A percentile compares a stretch with the other conserved stretches of the same genome.
phyloP scores from a whole-genome alignment of 306 rosid species.

The Glycyrrhiza uralensis region DNA sequence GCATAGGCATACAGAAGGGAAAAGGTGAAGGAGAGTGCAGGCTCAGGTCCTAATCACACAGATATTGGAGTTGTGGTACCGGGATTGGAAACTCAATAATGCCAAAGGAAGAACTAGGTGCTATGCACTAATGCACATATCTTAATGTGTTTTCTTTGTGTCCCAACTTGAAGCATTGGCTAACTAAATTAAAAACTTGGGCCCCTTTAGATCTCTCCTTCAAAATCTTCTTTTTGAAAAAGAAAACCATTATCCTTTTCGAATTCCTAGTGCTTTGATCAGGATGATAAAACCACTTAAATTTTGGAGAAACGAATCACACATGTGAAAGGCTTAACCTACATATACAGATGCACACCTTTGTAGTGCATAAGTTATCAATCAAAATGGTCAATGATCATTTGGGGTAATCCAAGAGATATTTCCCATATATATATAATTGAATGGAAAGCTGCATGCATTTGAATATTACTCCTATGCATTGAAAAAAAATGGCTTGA shows the following conservation, averaged over 20 bases:
- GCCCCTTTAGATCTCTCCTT: background rate
- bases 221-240: background rate
- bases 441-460: background rate
- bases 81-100: background rate
- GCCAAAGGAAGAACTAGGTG: background rate
- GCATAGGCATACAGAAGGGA: background rate
- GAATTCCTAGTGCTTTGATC: background rate
- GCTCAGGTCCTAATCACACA: slow-evolving; percentile 4
- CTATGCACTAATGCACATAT: slow-evolving; percentile 21
- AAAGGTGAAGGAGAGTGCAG: too few relatives aligned
- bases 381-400: background rate
- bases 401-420: background rate
- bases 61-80: slow-evolving; percentile 35
- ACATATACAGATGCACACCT: background rate
- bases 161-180: background rate
- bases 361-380: background rate
- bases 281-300: background rate
- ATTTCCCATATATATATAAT: background rate
- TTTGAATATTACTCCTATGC: background rate
- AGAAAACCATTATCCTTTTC: background rate
- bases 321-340: background rate
- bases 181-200: background rate
- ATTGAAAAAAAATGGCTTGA: background rate
- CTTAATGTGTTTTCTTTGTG: slow-evolving; percentile 16
- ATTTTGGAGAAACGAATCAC: background rate